Base-by-base conservation (phyloP, 179 eudicot species). In the Sideroxylon spinosum region DNA sequence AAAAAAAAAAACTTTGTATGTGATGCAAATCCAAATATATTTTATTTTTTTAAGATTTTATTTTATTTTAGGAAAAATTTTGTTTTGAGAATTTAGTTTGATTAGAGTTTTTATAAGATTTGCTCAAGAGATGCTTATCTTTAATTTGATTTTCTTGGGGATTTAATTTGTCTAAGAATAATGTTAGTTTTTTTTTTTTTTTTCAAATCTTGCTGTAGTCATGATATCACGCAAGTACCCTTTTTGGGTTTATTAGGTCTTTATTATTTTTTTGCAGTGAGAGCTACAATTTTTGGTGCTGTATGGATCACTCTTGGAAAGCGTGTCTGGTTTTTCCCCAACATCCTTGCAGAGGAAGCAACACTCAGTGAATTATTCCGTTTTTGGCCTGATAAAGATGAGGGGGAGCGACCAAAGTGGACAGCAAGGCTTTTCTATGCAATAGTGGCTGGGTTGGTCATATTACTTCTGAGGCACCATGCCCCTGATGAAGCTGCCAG, bases 401-500 rank as follows among this genome's bases (percentile, higher is more conserved):
- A 95, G 81, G 98, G 82, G 73, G 98, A 93, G 80, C 81, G 89
- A 71, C 97, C 98, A 8, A 95, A 93, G 81, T 93, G 97, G 97
- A 93, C 98, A 23, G 89, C 92, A 29, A 80, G 98, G 82, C 91
- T 95, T 77, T 93, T 95, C 84, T 95, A 83, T 83, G 88, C 97
- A 60, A 20, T 87, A 8, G 85, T 89, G 37, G 84, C 95, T 78
- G 84, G 87, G 74, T 81, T 89, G 57, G 89, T 82, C 76, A 87
- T 95, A 73, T 71, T 89, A 73, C 80, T 95, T 67, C 74, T 95
- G 86, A 93, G 97, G 85, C 98, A 95, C 83, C 98, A 93, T 91
- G 98, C 98, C 78, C 98, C 98, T 77, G 98, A 95, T 85, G 98
- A 95, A 81, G 98, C 98, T 84, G 98, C 98, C 26, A 88, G 98